Evolutionary conservation across 768 basidiomycete species (phyloP), one percentile per base, ranked within the genome.

Genomic region (Kwoniella shandongensis): DNA sequence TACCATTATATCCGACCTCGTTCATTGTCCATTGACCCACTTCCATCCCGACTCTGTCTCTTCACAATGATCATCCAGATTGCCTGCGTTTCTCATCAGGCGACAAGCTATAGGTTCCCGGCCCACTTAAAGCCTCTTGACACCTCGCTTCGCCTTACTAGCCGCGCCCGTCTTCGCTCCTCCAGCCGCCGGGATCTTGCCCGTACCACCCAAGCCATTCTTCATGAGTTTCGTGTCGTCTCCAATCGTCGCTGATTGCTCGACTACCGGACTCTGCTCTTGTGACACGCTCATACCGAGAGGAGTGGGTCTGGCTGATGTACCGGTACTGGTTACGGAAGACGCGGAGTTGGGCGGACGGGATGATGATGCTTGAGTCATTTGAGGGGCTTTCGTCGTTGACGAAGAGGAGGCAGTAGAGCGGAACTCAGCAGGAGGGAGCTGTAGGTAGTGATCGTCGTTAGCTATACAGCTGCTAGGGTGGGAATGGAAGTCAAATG

Each of bases 111-210:
- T n/a, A n/a, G n/a, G n/a, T n/a, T n/a, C n/a, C n/a, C n/a, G n/a
- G n/a, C n/a, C 29, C 32, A 5, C 40, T 49, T 41, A 72, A 15
- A 72, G 45, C 54, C 70, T 51, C 62, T 69, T 68, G 26, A 68
- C 54, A 10, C 70, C 70, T 47, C 70, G 39, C 62, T 72, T 72
- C 40, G 67, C 63, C 32, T 65, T 61, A 52, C 59, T 65, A 27
- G 55, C 64, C 6, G 57, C 57, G 7, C 29, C 38, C 2, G 52
- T 52, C 62, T 62, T 59, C 8, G 44, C 22, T 38, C 22, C 48
- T 23, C 22, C 51, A 25, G 27, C 48, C 3, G 20, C 54, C 40
- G 27, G 13, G 44, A 12, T 22, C 32, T 32, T 39, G n/a, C 25
- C 54, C 20, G 41, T 51, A 4, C 25, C 45, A 15, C 47, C 38